Percentiles rank a stretch among this genome's conserved stretches.
Evolutionary conservation across 257 asterid genomes (phyloP).

Genomic region (Buddleja alternifolia): DNA sequence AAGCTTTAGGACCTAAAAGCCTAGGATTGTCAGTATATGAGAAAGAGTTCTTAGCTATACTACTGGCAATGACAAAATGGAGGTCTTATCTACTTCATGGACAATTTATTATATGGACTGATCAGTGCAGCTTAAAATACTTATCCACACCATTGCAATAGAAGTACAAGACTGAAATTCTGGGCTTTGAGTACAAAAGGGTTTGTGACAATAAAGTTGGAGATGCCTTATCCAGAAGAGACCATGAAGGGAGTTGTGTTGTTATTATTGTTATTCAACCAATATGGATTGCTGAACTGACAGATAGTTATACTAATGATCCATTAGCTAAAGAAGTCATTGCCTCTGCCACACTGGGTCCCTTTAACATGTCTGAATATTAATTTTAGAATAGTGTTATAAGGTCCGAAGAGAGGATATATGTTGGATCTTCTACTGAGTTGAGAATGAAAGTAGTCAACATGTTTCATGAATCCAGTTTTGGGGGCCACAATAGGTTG

Average conservation of each 20-base stretch:
- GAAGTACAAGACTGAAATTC: neutral
- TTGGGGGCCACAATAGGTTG: neutral
- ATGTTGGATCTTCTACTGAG: neutral
- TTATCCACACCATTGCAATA: neutral
- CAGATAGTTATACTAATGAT: neutral
- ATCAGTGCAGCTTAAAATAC: neutral
- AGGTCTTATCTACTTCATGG: neutral
- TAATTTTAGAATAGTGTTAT: neutral
- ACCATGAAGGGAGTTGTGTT: no score
- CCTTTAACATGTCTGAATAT: no score
- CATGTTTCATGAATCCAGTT: neutral
- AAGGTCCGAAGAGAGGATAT: neutral
- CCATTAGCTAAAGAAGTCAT: no score
- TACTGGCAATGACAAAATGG: neutral
- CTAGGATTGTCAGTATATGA: neutral
- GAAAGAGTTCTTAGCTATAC: no score
- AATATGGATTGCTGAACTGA: neutral
- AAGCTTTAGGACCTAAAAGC: neutral
- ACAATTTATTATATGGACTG: neutral
- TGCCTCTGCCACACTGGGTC: no score
- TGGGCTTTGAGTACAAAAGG: neutral
- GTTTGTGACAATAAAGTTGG: neutral
- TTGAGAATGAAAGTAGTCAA: neutral
- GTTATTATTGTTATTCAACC: neutral
- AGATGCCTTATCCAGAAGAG: neutral